phyloP scores from a whole-genome alignment of 2,329 filamentous ascomycete genomes.

The Ascosphaera acerosa region DNA sequence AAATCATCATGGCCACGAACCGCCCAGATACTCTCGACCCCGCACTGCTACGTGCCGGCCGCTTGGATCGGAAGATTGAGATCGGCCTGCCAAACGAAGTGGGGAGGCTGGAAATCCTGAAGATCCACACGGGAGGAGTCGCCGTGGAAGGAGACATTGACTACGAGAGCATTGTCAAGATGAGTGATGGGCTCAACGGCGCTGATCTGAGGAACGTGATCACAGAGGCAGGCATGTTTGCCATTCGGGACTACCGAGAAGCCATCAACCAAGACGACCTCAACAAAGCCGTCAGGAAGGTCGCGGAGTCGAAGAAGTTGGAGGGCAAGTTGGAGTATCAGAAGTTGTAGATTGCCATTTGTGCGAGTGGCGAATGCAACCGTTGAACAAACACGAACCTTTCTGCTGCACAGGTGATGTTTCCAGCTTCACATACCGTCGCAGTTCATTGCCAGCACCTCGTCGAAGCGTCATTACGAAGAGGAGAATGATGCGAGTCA shows the following conservation, averaged over 20 bases:
- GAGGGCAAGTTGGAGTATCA: conserved; percentile 97
- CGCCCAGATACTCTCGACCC: conserved; percentile 88
- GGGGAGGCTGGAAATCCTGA: conserved; percentile 83
- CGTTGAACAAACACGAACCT: too few species aligned
- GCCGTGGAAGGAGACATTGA: conserved; percentile 86
- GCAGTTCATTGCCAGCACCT: too few species aligned
- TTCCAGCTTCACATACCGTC: too few species aligned
- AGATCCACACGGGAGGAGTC: conserved; percentile 80
- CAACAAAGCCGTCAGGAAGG: conserved; percentile 96
- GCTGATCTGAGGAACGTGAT: conserved; percentile 94
- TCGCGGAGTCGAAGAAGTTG: conserved; percentile 91
- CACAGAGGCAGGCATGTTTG: conserved; percentile 88
- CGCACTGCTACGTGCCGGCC: conserved; percentile 66
- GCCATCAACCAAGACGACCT: conserved; percentile 96
- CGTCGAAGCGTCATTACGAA: too few species aligned
- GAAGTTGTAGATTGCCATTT: conserved; percentile 56
- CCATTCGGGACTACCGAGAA: conserved; percentile 95
- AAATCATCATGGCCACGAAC: conserved; percentile 99
- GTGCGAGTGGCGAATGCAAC: too few species aligned
- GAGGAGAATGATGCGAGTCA: too few species aligned
- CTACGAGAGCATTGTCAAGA: conserved; percentile 98
- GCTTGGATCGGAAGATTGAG: conserved; percentile 92
- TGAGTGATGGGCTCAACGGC: conserved; percentile 95
- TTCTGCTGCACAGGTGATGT: too few species aligned
- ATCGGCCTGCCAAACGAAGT: conserved; percentile 95